A percentile compares a stretch with the other conserved stretches of the same genome.
Conservation (phyloP, 495 filamentous ascomycete species). For the Talaromyces wortmannii region DNA sequence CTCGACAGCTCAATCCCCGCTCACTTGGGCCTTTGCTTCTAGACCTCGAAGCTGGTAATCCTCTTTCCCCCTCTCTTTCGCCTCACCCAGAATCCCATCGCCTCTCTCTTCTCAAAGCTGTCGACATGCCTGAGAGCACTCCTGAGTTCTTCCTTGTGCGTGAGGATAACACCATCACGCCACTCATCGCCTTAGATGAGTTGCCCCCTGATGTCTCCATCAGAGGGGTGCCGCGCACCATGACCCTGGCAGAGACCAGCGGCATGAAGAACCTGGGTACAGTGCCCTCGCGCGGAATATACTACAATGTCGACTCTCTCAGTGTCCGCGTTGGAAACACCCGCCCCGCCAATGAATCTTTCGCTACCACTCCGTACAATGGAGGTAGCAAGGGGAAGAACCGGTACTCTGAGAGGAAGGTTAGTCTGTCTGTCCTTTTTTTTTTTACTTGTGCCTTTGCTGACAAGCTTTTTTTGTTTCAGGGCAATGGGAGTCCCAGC, state of each 20-base stretch:
- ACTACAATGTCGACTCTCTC: conserved; percentile 27
- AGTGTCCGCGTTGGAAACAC: neutral
- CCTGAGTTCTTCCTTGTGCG: conserved; percentile 50
- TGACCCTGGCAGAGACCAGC: conserved; percentile 28
- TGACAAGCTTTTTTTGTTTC: neutral
- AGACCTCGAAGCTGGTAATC: neutral
- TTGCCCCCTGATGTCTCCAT: conserved; percentile 37
- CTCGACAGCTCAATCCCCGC: too few species aligned
- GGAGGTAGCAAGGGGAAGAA: neutral
- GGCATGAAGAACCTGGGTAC: conserved; percentile 42
- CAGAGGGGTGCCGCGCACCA: conserved; percentile 22
- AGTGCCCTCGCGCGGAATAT: conserved; percentile 15
- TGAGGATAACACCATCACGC: conserved; percentile 50
- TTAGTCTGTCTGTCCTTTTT: neutral
- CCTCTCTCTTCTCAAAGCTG: conserved; percentile 3
- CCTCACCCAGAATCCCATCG: conserved; percentile 4
- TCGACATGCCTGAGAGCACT: conserved; percentile 19
- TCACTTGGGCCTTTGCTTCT: too few species aligned
- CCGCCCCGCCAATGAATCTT: neutral
- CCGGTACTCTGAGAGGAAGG: neutral
- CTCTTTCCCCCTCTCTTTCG: conserved; percentile 3
- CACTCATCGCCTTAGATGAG: conserved; percentile 60
- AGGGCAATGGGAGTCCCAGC: neutral
- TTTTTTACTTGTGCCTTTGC: neutral
- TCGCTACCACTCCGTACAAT: neutral